Conservation (phyloP, 768 basidiomycete genomes). For the Tubosaeta sp. region DNA sequence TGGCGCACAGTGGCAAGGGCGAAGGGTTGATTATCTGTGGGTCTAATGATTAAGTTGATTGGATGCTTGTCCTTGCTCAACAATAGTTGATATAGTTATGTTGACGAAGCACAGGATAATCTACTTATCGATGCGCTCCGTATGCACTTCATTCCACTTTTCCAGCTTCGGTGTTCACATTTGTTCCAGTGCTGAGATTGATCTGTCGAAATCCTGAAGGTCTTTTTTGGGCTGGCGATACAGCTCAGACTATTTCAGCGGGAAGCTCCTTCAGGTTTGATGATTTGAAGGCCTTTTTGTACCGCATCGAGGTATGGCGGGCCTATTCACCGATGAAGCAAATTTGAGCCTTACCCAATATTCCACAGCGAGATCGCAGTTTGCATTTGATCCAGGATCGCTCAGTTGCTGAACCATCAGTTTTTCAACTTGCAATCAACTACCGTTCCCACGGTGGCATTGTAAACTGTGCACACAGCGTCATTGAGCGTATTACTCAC, state of each 20-base stretch:
- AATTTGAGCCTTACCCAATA: no score
- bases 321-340: neutral
- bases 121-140: constrained; percentile 62
- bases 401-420: constrained; percentile 24
- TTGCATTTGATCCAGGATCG: constrained; percentile 8
- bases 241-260: constrained; percentile 71
- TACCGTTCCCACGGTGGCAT: constrained; percentile 74
- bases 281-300: constrained; percentile 65
- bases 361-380: constrained; percentile 20
- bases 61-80: no score
- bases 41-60: constrained; percentile 12
- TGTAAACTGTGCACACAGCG: constrained; percentile 62
- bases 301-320: constrained; percentile 56
- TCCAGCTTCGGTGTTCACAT: constrained; percentile 6
- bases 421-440: constrained; percentile 60
- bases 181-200: constrained; percentile 48
- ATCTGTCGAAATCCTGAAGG: constrained; percentile 65
- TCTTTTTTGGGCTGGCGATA: constrained; percentile 77
- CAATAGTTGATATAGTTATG: constrained; percentile 46
- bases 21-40: constrained; percentile 54
- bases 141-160: constrained; percentile 25
- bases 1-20: constrained; percentile 32
- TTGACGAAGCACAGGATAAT: constrained; percentile 74
- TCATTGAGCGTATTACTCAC: constrained; percentile 55
- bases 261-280: constrained; percentile 72